These are phyloP conservation scores for Hemerocallis citrina DNA, from an alignment of 106 monocot genomes.

Conservation along the genomic window DNA sequence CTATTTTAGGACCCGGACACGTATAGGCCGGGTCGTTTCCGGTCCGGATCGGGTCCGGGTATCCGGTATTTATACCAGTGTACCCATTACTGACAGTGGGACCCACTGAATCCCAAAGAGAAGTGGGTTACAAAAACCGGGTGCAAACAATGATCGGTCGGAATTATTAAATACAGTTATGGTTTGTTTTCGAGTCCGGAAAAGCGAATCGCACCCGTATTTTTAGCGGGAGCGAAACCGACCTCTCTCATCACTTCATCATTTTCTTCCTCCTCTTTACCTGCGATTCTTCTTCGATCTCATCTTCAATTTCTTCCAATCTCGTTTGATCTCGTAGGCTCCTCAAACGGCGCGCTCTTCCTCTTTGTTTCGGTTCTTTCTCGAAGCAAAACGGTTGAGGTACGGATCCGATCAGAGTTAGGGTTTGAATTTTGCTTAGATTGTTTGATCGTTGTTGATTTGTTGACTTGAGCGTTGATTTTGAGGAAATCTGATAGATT, in stretches of 20 bases:
- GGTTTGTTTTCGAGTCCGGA: slow-evolving; percentile 2
- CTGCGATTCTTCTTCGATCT: neutral
- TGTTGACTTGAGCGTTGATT: neutral
- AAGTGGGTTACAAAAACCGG: neutral
- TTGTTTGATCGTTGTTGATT: neutral
- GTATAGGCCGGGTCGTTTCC: no score
- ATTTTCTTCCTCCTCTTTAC: neutral
- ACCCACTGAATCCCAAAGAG: no score
- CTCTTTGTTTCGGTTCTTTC: neutral
- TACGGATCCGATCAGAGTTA: neutral
- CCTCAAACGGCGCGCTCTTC: neutral
- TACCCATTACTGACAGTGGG: no score
- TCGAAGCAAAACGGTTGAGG: neutral
- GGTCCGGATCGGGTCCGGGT: no score
- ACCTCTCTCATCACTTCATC: neutral
- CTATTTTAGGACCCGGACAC: no score
- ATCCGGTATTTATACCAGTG: no score
- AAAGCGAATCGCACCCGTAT: neutral
- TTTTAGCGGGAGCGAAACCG: slow-evolving; percentile 1
- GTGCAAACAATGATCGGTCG: neutral
- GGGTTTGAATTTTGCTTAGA: neutral
- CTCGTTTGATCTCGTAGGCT: neutral
- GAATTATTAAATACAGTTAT: neutral
- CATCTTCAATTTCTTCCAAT: neutral
- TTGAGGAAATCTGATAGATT: neutral